Conservation (phyloP, 306 rosid species). For the Styphnolobium japonicum region DNA sequence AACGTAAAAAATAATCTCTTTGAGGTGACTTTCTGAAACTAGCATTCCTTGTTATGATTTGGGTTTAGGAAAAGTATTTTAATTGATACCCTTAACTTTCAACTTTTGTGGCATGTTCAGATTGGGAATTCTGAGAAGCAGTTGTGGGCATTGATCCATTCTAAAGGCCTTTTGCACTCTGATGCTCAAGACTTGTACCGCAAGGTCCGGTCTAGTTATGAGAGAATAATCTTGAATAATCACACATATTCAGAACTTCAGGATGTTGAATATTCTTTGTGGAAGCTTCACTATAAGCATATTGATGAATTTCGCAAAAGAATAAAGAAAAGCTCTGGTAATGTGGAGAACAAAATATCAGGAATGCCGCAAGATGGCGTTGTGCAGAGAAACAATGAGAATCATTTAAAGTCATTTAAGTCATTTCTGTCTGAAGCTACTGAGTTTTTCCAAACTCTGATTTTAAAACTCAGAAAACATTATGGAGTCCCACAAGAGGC, state of each 20-base stretch:
- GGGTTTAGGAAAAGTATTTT: neutral
- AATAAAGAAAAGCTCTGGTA: slow-evolving; percentile 56
- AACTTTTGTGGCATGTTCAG: slow-evolving; percentile 44
- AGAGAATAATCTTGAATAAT: slow-evolving; percentile 53
- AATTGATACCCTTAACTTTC: neutral
- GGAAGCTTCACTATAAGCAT: slow-evolving; percentile 96
- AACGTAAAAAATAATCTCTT: slow-evolving; percentile 43
- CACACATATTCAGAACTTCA: slow-evolving; percentile 59
- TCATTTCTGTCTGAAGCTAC: slow-evolving; percentile 72
- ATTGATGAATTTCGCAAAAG: slow-evolving; percentile 89
- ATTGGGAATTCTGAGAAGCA: slow-evolving; percentile 65
- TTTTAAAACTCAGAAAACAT: slow-evolving; percentile 54
- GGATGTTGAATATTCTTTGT: slow-evolving; percentile 87
- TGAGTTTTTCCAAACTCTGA: slow-evolving; percentile 72
- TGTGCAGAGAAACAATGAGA: slow-evolving; percentile 29
- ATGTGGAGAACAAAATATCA: slow-evolving; percentile 37
- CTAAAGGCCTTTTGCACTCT: slow-evolving; percentile 63
- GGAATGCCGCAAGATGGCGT: slow-evolving; percentile 26
- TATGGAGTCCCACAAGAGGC: slow-evolving; percentile 59
- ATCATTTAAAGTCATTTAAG: slow-evolving; percentile 50
- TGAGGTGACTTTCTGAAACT: slow-evolving; percentile 54
- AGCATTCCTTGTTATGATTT: slow-evolving; percentile 2
- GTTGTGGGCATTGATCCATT: slow-evolving; percentile 66
- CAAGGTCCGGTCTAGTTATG: slow-evolving; percentile 63
- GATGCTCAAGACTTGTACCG: slow-evolving; percentile 66